These are phyloP conservation scores for Colletotrichum gigasporum DNA, from an alignment of 2,329 filamentous ascomycete species.

Conservation along the genomic window DNA sequence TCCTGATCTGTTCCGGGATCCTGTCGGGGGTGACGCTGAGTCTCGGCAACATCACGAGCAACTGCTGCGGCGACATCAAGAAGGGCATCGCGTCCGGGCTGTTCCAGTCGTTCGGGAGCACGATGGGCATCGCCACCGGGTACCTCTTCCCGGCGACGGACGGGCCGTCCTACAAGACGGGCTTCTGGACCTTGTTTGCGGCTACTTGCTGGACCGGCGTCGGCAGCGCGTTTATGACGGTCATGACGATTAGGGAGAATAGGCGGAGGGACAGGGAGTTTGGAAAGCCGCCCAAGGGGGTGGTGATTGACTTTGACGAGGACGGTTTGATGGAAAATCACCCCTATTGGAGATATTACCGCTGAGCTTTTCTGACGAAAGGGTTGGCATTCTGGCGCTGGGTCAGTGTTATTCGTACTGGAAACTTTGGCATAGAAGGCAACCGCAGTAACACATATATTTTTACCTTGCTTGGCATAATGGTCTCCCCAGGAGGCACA, in stretches of 20 bases:
- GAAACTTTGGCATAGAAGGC: too few species aligned
- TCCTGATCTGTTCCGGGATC: constrained; percentile 15
- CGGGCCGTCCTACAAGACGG: constrained; percentile 10
- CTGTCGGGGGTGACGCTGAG: constrained; percentile 11
- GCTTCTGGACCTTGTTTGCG: constrained; percentile 23
- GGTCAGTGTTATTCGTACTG: too few species aligned
- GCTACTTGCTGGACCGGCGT: constrained; percentile 21
- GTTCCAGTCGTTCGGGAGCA: constrained; percentile 26
- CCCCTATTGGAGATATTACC: constrained; percentile 24
- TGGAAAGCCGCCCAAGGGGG: constrained; percentile 7
- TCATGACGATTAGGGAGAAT: constrained; percentile 31
- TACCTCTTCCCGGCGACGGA: constrained; percentile 21
- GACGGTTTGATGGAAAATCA: constrained; percentile 25
- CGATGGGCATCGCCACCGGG: constrained; percentile 23
- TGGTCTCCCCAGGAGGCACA: too few species aligned
- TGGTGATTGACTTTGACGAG: constrained; percentile 19
- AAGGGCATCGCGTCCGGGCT: constrained; percentile 17
- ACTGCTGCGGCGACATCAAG: constrained; percentile 28
- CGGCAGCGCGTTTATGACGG: constrained; percentile 24
- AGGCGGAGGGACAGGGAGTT: constrained; percentile 29
- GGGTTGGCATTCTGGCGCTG: too few species aligned
- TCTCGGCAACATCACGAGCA: constrained; percentile 22
- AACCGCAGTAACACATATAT: too few species aligned
- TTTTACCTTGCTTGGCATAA: too few species aligned
- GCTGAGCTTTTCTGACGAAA: too few species aligned